Base-by-base conservation (phyloP, 371 early-diverging fungal genomes). In the Circinella minor region DNA sequence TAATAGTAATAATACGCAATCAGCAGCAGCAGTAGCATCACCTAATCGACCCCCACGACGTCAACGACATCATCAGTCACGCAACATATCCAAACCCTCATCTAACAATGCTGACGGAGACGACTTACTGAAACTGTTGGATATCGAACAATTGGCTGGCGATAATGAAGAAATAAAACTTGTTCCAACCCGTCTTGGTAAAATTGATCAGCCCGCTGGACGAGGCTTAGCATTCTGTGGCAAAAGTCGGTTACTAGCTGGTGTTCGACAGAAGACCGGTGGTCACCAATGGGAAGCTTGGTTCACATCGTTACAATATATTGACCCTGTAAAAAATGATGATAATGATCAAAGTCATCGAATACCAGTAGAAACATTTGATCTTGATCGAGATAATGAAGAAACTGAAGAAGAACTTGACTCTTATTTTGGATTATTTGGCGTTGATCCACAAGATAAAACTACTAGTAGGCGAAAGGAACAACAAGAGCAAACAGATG, bases 221-320 rank as follows among this genome's bases (percentile, higher is more conserved):
- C 73, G 71, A 27, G 74, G 77, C 13, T 15, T 80, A 1, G 74
- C 74, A 2, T 79, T 80, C 66, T 79, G 79, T 36, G 72, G 65
- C n/a, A 51, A 72, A 36, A 77, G 75, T 49, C 78, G 72, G 70
- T 43, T 83, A 3, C 63, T 83, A 17, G 76, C 83, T 20, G 81
- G 83, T 39, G 74, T 79, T 37, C 77, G 83, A 15, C 66, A 65
- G 8, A 69, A 65, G n/a, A 13, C 61, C 8, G 47, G 46, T 36
- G 8, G 20, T 3, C 54, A 47, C 46, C 68, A 70, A 43, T 80
- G 81, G 81, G 76, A 83, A 63, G 71, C 62, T 10, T 80, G 80
- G 80, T 77, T 82, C 47, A 73, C 77, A 37, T 71, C 77, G 8
- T 60, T 82, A 34, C 78, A 76, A 55, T 74, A 75, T 15, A 70